These are phyloP conservation scores for Mediolabrus comicus DNA, from an alignment of 108 stramenopile genomes.

Conservation along the genomic window DNA sequence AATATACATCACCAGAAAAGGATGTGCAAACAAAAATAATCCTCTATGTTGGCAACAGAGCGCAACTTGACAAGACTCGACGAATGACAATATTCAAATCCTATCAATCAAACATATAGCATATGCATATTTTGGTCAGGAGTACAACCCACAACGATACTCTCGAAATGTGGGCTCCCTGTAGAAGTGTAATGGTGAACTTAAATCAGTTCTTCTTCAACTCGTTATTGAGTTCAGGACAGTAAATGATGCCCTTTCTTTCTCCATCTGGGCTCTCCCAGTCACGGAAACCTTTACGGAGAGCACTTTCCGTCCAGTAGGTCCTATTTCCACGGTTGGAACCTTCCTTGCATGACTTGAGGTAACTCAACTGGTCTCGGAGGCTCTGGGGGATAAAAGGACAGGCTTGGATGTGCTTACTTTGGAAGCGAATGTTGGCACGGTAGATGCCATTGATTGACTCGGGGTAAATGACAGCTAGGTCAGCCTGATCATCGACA, in stretches of 20 bases:
- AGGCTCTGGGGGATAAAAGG: conserved; percentile 1
- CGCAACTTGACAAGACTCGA: background rate
- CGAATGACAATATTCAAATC: background rate
- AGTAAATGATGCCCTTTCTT: conserved; percentile 10
- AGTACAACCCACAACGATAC: background rate
- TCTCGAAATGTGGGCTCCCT: no score
- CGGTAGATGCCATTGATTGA: conserved; percentile 14
- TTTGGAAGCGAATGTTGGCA: conserved; percentile 24
- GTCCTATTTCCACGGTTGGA: conserved; percentile 2
- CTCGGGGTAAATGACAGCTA: conserved; percentile 11
- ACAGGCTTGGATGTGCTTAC: conserved; percentile 13
- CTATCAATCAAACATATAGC: background rate
- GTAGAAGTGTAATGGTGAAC: no score
- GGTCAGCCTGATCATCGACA: background rate
- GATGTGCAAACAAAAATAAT: background rate
- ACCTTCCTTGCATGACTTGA: conserved; percentile 9
- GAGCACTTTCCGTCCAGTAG: conserved; percentile 10
- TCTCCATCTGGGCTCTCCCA: background rate
- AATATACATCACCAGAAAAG: background rate
- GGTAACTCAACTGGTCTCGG: background rate
- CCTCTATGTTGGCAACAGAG: no score
- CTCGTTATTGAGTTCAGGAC: conserved; percentile 2
- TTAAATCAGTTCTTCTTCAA: background rate
- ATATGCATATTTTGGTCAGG: background rate
- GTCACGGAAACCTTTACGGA: conserved; percentile 7